Conservation (phyloP, 2,329 filamentous ascomycete genomes). For the Dryadomyces quercus-mongolicae region DNA sequence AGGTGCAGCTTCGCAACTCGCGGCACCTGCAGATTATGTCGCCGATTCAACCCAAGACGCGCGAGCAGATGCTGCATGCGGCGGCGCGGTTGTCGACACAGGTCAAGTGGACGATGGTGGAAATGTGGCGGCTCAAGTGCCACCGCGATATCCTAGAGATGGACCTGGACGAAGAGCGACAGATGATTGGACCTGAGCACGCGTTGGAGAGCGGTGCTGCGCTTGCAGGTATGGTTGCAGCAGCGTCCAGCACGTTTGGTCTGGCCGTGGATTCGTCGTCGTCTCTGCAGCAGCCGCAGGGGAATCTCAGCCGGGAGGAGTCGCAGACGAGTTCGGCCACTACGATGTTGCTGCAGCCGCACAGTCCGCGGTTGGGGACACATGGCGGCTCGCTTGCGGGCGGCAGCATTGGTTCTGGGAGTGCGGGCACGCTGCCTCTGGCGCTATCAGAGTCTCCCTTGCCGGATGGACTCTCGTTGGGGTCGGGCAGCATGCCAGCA, state of each 20-base stretch:
- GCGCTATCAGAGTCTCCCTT: no score
- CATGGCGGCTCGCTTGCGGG: conserved; percentile 17
- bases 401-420: conserved; percentile 4
- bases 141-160: conserved; percentile 78
- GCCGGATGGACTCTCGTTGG: no score
- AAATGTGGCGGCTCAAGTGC: conserved; percentile 85
- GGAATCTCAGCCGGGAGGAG: conserved; percentile 16
- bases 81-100: conserved; percentile 78
- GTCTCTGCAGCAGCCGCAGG: no score
- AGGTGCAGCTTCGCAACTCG: conserved; percentile 75
- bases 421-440: neutral
- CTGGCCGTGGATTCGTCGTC: conserved; percentile 4
- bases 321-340: conserved; percentile 22
- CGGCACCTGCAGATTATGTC: conserved; percentile 81
- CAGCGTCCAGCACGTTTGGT: neutral
- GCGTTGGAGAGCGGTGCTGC: conserved; percentile 12
- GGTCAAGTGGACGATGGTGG: conserved; percentile 85
- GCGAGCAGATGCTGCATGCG: conserved; percentile 74
- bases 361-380: conserved; percentile 24
- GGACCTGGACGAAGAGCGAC: conserved; percentile 71
- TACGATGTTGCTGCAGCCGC: conserved; percentile 20
- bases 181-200: conserved; percentile 22
- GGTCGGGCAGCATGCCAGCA: neutral
- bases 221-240: conserved; percentile 8
- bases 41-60: conserved; percentile 79